A percentile compares a stretch with the other conserved stretches of the same genome.
These are phyloP conservation scores for Mycena leptocephala DNA, from an alignment of 768 basidiomycete species.

Conservation along the genomic window DNA sequence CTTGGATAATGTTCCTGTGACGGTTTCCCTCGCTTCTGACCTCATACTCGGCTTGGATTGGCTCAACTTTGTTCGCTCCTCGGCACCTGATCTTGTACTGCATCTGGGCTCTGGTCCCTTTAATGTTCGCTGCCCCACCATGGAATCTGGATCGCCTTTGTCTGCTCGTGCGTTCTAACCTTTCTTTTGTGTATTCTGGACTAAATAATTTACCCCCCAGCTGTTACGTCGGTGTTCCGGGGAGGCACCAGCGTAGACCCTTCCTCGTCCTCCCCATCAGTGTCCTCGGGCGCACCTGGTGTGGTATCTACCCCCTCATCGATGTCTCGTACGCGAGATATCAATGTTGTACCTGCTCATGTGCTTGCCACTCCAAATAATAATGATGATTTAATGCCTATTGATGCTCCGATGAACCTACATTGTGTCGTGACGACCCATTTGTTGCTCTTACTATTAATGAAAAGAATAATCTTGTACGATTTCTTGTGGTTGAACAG, in stretches of 20 bases:
- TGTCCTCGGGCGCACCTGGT: neutral
- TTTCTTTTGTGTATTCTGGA: neutral
- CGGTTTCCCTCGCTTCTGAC: neutral
- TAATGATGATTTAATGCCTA: no score
- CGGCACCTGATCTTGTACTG: neutral
- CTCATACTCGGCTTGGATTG: neutral
- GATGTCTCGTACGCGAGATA: conserved; percentile 1
- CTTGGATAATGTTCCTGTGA: neutral
- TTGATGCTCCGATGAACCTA: no score
- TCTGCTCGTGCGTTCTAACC: neutral
- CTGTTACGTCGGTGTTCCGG: neutral
- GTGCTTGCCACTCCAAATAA: no score
- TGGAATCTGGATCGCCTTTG: neutral
- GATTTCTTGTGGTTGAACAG: neutral
- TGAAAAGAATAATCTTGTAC: neutral
- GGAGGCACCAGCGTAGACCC: neutral
- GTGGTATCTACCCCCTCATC: conserved; percentile 6
- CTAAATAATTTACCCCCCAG: neutral
- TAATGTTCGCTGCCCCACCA: neutral
- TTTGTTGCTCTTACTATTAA: neutral
- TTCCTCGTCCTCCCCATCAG: neutral
- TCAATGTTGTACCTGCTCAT: neutral
- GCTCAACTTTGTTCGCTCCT: neutral
- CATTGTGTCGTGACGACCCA: neutral
- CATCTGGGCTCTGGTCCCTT: neutral